Conservation (phyloP, 768 basidiomycete species). For the Kwoniella sp. region DNA sequence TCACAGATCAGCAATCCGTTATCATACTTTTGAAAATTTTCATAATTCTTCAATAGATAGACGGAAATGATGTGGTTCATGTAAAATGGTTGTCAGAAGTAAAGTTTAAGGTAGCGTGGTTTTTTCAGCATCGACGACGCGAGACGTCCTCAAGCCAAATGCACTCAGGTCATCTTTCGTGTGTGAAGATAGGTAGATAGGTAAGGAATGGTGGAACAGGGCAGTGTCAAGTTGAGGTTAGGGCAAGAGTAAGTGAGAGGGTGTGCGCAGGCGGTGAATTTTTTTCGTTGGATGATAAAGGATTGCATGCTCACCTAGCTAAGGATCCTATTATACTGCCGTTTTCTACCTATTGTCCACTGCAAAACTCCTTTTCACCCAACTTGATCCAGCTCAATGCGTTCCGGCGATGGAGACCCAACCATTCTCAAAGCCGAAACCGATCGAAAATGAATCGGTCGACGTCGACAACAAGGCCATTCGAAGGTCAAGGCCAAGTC, state of each 20-base stretch:
- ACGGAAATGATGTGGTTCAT: neutral
- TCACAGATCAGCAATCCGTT: neutral
- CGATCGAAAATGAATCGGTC: too few species aligned
- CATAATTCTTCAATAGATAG: neutral
- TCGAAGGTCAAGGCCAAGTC: neutral
- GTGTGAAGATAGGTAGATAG: neutral
- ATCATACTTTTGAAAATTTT: neutral
- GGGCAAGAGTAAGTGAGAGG: constrained; percentile 1
- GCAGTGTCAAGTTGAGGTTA: neutral
- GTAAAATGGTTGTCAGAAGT: constrained; percentile 24
- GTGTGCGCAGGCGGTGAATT: constrained; percentile 7
- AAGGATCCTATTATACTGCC: constrained; percentile 1
- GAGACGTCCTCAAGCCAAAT: constrained; percentile 52
- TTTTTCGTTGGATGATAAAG: neutral
- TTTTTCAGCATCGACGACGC: constrained; percentile 51
- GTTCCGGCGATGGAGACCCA: neutral
- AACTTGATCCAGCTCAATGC: neutral
- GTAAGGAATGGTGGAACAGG: neutral
- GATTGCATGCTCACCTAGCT: constrained; percentile 51
- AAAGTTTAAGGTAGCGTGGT: constrained; percentile 39
- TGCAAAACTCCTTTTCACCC: neutral
- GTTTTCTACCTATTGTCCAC: constrained; percentile 18
- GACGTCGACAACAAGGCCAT: neutral
- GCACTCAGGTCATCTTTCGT: constrained; percentile 53
- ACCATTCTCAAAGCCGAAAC: too few species aligned